phyloP scores from a whole-genome alignment of 1,284 basidiomycete genomes.

The Naganishia cerealis region DNA sequence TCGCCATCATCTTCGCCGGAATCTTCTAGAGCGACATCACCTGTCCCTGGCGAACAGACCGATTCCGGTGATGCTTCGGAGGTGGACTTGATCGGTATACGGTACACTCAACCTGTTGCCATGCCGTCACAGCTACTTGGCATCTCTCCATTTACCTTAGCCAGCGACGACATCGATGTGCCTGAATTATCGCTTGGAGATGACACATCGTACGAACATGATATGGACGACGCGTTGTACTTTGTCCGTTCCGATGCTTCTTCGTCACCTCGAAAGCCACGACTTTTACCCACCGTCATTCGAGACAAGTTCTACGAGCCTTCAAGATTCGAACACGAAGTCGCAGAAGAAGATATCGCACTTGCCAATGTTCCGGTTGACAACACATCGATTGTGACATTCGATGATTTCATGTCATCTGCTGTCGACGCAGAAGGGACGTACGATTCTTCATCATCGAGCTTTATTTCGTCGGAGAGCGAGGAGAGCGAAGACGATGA shows the following conservation, averaged over 20 bases:
- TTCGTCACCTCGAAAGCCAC: conserved; percentile 22
- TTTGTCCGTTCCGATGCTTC: conserved; percentile 11
- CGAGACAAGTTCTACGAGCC: conserved; percentile 29
- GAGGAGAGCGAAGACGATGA: conserved; percentile 22
- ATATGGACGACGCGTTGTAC: background rate
- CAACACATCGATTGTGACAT: background rate
- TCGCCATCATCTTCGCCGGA: conserved; percentile 6
- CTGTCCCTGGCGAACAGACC: conserved; percentile 6
- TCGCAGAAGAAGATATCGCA: conserved; percentile 9
- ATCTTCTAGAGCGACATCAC: conserved; percentile 13
- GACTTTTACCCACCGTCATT: conserved; percentile 23
- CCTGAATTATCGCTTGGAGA: conserved; percentile 5
- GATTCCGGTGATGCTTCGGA: background rate
- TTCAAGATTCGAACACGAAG: conserved; percentile 16
- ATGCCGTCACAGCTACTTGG: conserved; percentile 6
- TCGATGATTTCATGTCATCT: conserved; percentile 3
- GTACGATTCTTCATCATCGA: conserved; percentile 12
- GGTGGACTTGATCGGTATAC: background rate
- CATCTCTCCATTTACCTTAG: background rate
- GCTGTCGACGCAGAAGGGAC: background rate
- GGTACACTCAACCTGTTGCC: conserved; percentile 8
- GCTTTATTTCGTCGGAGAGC: conserved; percentile 9
- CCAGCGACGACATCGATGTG: background rate
- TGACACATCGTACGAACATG: conserved; percentile 1
- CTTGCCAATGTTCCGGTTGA: background rate